A percentile compares a stretch with the other conserved stretches of the same genome.
Evolutionary conservation across 164 flowering plant species (phyloP).

Genomic region (Liquidambar formosana): DNA sequence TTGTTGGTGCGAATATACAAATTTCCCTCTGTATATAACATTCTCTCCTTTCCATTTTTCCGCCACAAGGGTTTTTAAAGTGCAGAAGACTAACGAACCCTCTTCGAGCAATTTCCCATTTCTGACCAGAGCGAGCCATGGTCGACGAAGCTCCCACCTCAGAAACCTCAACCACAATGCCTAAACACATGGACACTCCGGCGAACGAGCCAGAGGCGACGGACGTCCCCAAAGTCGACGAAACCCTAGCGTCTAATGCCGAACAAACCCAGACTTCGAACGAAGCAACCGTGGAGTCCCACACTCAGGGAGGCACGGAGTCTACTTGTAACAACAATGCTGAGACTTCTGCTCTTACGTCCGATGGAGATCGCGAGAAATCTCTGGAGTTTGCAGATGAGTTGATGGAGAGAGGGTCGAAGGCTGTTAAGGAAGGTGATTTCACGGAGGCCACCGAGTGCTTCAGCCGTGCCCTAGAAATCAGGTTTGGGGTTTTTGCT

Average conservation of each 20-base stretch:
- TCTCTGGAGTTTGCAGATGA: constrained; percentile 62
- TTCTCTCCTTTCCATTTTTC: no score
- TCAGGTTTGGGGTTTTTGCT: constrained; percentile 57
- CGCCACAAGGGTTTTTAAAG: no score
- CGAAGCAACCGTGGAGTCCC: constrained; percentile 35
- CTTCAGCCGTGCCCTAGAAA: constrained; percentile 92
- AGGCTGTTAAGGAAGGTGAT: constrained; percentile 55
- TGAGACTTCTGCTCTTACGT: constrained; percentile 22
- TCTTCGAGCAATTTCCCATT: no score
- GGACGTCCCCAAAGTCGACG: constrained; percentile 6
- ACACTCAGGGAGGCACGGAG: constrained; percentile 33
- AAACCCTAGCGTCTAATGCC: constrained; percentile 10
- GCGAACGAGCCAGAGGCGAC: constrained; percentile 4
- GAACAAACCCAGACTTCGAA: constrained; percentile 14
- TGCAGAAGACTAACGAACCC: no score
- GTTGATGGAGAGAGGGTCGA: constrained; percentile 64
- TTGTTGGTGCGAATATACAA: no score
- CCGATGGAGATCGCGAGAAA: constrained; percentile 41
- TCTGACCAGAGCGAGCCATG: not conserved
- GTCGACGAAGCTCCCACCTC: constrained; percentile 13
- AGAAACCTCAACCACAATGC: not conserved
- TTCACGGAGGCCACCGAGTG: constrained; percentile 69
- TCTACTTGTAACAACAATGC: constrained; percentile 38
- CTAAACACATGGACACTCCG: not conserved
- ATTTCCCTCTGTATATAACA: no score